phyloP scores from a whole-genome alignment of 129 eudicot species.

The Flaveria brownii region DNA sequence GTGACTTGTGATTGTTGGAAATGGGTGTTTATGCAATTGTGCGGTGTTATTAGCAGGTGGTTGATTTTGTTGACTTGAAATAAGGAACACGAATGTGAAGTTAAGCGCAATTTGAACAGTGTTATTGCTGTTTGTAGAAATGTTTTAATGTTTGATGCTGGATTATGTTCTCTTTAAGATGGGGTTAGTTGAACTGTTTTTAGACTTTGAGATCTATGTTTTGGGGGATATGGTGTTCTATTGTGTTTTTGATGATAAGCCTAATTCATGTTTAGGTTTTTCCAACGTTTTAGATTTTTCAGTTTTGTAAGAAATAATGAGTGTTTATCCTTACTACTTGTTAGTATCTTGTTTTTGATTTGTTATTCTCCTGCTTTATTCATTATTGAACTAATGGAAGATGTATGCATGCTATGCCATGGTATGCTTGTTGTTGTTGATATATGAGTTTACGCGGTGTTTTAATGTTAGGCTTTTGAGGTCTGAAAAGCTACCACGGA shows the following conservation, averaged over 20 bases:
- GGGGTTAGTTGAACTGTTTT: background rate
- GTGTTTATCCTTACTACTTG: background rate
- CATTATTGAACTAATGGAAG: background rate
- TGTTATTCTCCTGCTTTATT: background rate
- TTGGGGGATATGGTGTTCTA: background rate
- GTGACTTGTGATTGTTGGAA: background rate
- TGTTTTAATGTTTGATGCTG: background rate
- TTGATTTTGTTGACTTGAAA: constrained; percentile 11
- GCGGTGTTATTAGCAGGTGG: background rate
- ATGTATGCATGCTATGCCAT: background rate
- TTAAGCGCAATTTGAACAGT: background rate
- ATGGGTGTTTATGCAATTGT: background rate
- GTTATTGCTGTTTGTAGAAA: background rate
- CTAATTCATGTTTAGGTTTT: background rate
- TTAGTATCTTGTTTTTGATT: background rate
- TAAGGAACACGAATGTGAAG: background rate
- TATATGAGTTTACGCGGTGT: background rate
- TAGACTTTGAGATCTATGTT: background rate
- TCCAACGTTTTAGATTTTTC: background rate
- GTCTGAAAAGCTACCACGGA: background rate
- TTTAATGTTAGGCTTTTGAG: background rate
- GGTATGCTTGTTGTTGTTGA: background rate
- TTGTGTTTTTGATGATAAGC: constrained; percentile 7
- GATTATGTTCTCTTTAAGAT: too few relatives aligned
- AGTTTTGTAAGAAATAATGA: constrained; percentile 7